A percentile compares a stretch with the other conserved stretches of the same genome.
These are phyloP conservation scores for Spizellomyces sp. DNA, from an alignment of 192 early-diverging fungal species.

Conservation along the genomic window DNA sequence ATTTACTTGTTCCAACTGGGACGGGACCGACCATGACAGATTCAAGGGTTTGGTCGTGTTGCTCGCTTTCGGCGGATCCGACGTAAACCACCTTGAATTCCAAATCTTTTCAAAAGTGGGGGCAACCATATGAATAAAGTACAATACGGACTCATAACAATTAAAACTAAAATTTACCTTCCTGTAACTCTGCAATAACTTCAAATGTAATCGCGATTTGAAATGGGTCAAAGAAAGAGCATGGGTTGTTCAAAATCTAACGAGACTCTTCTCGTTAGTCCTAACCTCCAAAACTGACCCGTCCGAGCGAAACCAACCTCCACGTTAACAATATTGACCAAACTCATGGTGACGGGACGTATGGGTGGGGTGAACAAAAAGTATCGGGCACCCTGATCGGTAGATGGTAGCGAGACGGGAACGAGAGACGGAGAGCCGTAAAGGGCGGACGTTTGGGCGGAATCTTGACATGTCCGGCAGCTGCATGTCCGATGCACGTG, in stretches of 20 bases:
- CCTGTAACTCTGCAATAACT: slow-evolving; percentile 80
- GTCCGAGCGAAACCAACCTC: slow-evolving; percentile 15
- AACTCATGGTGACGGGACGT: slow-evolving; percentile 13
- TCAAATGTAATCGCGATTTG: slow-evolving; percentile 98
- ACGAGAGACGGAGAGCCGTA: too few relatives aligned
- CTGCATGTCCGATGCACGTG: too few relatives aligned
- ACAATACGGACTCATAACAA: too few relatives aligned
- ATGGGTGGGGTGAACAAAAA: background rate
- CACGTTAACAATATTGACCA: slow-evolving; percentile 39
- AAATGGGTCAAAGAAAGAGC: slow-evolving; percentile 78
- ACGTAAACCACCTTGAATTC: slow-evolving; percentile 97
- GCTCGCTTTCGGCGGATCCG: slow-evolving; percentile 79
- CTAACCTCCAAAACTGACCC: background rate
- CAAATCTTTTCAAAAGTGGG: slow-evolving; percentile 57
- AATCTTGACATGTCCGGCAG: too few relatives aligned
- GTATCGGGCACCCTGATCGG: too few relatives aligned
- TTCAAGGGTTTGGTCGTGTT: slow-evolving; percentile 92
- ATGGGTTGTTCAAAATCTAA: slow-evolving; percentile 82
- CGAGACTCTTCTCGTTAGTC: background rate
- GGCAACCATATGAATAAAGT: too few relatives aligned
- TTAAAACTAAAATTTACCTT: slow-evolving; percentile 61
- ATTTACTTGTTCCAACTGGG: slow-evolving; percentile 92
- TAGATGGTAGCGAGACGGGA: too few relatives aligned
- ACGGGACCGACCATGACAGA: slow-evolving; percentile 95
- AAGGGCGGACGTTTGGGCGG: too few relatives aligned